phyloP scores from a whole-genome alignment of 108 stramenopile species.

The Skeletonema menzelii region DNA sequence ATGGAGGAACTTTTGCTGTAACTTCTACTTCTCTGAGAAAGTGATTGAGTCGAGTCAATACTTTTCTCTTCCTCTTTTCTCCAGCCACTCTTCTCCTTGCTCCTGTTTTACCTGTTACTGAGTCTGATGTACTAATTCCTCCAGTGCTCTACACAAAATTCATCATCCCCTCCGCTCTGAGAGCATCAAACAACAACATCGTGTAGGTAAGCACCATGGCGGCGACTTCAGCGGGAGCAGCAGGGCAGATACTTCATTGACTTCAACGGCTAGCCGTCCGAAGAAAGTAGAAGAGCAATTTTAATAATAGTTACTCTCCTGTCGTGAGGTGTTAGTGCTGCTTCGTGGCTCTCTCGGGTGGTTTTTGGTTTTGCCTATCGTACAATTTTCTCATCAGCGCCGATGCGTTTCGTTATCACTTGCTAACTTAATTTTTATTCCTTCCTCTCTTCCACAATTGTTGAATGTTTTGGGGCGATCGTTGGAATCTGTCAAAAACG shows the following conservation, averaged over 20 bases:
- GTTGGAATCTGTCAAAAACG: background rate
- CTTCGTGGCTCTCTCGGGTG: background rate
- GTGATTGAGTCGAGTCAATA: too few relatives aligned
- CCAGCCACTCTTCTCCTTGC: too few relatives aligned
- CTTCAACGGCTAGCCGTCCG: background rate
- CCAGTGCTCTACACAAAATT: background rate
- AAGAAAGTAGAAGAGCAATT: background rate
- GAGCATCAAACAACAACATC: background rate
- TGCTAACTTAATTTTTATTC: background rate
- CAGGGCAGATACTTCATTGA: background rate
- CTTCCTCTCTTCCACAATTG: background rate
- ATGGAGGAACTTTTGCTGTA: too few relatives aligned
- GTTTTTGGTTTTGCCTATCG: background rate
- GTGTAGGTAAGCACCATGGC: conserved; percentile 22
- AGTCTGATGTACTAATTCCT: background rate
- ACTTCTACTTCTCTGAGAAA: too few relatives aligned
- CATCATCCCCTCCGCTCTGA: background rate
- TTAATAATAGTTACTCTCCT: background rate
- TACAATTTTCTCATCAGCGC: background rate
- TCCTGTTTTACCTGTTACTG: background rate
- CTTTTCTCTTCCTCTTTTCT: too few relatives aligned
- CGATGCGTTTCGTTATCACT: background rate
- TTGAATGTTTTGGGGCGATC: background rate
- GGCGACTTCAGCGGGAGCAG: background rate
- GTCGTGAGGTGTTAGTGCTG: background rate